Conservation (phyloP, 495 filamentous ascomycete genomes). For the Oidiodendron maius region DNA sequence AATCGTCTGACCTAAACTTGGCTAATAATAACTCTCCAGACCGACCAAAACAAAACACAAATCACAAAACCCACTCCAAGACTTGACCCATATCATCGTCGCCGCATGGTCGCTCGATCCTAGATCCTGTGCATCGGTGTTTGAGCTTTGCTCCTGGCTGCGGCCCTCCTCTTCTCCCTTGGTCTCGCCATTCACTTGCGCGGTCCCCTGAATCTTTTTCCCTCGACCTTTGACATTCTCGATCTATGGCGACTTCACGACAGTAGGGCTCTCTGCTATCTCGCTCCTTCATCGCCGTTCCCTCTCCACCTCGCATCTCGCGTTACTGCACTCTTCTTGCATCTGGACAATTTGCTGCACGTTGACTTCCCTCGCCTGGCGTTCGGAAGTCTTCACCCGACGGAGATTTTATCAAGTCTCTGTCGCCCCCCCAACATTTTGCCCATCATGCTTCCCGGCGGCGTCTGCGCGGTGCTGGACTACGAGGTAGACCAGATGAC, state of each 20-base stretch:
- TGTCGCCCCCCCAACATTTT: slow-evolving; percentile 13
- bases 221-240: not conserved
- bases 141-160: slow-evolving; percentile 15
- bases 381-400: slow-evolving; percentile 14
- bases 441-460: slow-evolving; percentile 46
- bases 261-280: slow-evolving; percentile 8
- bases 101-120: slow-evolving; percentile 21
- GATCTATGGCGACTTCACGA: slow-evolving; percentile 13
- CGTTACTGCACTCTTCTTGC: slow-evolving; percentile 5
- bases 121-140: slow-evolving; percentile 19
- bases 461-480: slow-evolving; percentile 92
- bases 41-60: not conserved
- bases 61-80: no score
- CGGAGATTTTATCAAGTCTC: slow-evolving; percentile 23
- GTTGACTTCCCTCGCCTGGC: not conserved
- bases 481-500: slow-evolving; percentile 99
- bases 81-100: slow-evolving; percentile 3
- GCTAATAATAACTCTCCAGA: no score
- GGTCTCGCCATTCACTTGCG: slow-evolving; percentile 3
- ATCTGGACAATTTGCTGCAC: slow-evolving; percentile 5
- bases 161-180: not conserved
- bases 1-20: no score
- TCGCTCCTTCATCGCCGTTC: slow-evolving; percentile 11
- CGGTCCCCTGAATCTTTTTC: not conserved
- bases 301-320: slow-evolving; percentile 1